Evolutionary conservation across 2,329 filamentous ascomycete genomes (phyloP).

Genomic region (Fusarium sarcochroum): DNA sequence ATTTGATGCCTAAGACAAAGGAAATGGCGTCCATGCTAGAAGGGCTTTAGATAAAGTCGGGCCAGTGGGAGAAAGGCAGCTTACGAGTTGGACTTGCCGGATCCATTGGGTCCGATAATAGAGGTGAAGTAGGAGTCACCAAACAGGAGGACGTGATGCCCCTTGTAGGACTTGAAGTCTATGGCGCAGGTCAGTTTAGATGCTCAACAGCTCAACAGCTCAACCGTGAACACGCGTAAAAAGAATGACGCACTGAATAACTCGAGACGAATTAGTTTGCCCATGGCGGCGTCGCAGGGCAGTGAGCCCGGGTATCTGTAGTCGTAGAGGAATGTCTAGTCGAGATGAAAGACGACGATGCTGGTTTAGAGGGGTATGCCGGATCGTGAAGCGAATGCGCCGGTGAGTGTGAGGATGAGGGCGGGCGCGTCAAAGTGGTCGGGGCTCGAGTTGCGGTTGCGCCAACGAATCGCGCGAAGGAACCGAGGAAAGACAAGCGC

Average conservation of each 20-base stretch:
- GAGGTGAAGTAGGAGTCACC: conserved; percentile 99
- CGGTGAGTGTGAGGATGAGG: conserved; percentile 11
- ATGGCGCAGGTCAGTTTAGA: conserved; percentile 38
- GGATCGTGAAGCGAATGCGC: conserved; percentile 44
- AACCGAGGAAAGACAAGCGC: background rate
- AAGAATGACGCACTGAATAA: conserved; percentile 79
- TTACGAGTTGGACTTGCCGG: conserved; percentile 97
- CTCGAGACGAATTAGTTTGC: conserved; percentile 95
- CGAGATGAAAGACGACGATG: conserved; percentile 16
- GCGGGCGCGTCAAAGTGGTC: conserved; percentile 44
- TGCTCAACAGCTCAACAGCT: background rate
- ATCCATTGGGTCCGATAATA: conserved; percentile 99
- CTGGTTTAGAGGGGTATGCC: conserved; percentile 35
- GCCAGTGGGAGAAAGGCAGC: conserved; percentile 51
- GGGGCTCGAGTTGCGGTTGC: conserved; percentile 40
- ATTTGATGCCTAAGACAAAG: conserved; percentile 98
- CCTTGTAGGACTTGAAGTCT: conserved; percentile 99
- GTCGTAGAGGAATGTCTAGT: conserved; percentile 11
- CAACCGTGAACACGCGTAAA: background rate
- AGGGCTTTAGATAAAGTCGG: conserved; percentile 13
- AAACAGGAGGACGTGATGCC: conserved; percentile 93
- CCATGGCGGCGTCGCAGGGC: conserved; percentile 74
- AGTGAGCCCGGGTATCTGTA: conserved; percentile 27
- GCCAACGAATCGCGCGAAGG: conserved; percentile 38
- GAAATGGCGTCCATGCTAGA: conserved; percentile 97